Base-by-base conservation (phyloP, 495 filamentous ascomycete species). In the Penicillium cosmopolitanum region DNA sequence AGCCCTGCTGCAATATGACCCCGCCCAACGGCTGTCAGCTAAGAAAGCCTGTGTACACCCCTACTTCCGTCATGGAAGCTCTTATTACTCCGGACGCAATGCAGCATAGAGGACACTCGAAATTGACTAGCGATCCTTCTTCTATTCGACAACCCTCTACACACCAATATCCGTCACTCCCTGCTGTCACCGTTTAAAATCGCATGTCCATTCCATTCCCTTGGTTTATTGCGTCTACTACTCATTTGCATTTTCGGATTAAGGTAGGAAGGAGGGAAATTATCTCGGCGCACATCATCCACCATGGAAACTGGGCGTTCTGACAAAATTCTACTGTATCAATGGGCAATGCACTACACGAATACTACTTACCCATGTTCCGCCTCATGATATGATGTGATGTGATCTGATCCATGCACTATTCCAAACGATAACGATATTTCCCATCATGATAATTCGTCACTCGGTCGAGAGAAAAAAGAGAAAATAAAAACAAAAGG, bases 11-110 rank as follows among this genome's bases (percentile, higher is more conserved):
- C 89, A 96, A 35, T 98, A 96, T 69, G 96, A 98, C 73, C 95
- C 95, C 12, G 91, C 95, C 23, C 87, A 89, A 34, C 89, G 95
- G 55, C 92, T 98, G 53, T 96, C 92, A 4, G 95, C 95, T 46
- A 98, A 98, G 81, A 92, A 96, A 77, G 90, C 96, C 5, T 91
- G 90, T 71, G 80, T 83, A 63, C 95, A 98, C 73, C 90, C 92
- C 9, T 98, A 98, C 77, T 98, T 98, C 75, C 85, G 89, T 51
- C 83, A 90, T 57, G 87, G 85, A 50, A 84, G 75, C 62, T 72
- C 77, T 25, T 79, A 75, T 53, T 80, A 82, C 63, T 81, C 80
- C 19, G 81, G 80, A 18, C 78, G 80, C 48, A 13, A 5, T 16
- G 5, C 7, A 21, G 6, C 28, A 19, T 44, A 19, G 42, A 9